phyloP scores from a whole-genome alignment of 164 flowering plant genomes.

The Berberis vulgaris region DNA sequence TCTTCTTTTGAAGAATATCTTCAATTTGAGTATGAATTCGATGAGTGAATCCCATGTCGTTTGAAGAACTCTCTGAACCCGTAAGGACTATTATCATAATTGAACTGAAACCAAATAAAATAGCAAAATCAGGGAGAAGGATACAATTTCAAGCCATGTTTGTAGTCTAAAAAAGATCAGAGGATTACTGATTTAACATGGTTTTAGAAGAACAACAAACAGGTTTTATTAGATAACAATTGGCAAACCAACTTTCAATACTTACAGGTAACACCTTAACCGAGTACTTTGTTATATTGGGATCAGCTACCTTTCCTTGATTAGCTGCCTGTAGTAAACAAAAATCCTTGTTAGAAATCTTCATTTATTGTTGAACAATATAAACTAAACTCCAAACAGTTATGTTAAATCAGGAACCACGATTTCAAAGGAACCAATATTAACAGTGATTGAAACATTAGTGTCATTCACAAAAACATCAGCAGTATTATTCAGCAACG shows the following conservation, averaged over 20 bases:
- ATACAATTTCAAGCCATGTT: too few relatives aligned
- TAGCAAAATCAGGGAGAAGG: too few relatives aligned
- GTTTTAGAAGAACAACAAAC: not conserved
- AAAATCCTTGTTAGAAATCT: not conserved
- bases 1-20: too few relatives aligned
- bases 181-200: not conserved
- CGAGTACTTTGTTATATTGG: constrained; percentile 65
- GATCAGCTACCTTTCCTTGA: constrained; percentile 60
- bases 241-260: constrained; percentile 9
- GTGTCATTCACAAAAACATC: not conserved
- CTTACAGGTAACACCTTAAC: constrained; percentile 88
- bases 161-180: constrained; percentile 2
- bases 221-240: not conserved
- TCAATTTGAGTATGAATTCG: constrained; percentile 4
- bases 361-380: not conserved
- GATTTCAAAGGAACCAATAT: not conserved
- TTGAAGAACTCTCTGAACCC: constrained; percentile 88
- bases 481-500: not conserved
- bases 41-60: constrained; percentile 37
- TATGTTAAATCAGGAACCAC: not conserved
- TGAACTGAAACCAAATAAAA: constrained; percentile 39
- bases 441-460: not conserved
- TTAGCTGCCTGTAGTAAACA: constrained; percentile 43
- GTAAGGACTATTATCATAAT: constrained; percentile 64
- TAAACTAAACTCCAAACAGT: not conserved